Evolutionary conservation across 2,329 filamentous ascomycete genomes (phyloP).

Genomic region (Intubia oerlemansii): DNA sequence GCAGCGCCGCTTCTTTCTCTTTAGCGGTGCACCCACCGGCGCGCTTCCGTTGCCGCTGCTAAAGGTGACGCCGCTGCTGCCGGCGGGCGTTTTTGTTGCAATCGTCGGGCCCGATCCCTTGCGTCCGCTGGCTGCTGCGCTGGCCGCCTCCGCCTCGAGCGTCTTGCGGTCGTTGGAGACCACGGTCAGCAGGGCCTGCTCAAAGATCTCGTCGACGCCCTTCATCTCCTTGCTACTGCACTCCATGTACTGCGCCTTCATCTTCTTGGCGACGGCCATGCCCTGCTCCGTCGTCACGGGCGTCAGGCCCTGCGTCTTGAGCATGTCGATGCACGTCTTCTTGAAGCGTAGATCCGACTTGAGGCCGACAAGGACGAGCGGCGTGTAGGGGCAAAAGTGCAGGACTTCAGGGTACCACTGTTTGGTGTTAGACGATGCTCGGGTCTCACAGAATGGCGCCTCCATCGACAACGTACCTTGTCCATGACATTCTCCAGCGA

Average conservation of each 20-base stretch:
- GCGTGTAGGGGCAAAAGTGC: conserved; percentile 95
- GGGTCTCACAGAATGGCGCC: too few relatives aligned
- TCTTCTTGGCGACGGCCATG: conserved; percentile 68
- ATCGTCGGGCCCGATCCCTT: conserved; percentile 11
- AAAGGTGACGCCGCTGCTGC: conserved; percentile 14
- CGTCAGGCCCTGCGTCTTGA: conserved; percentile 92
- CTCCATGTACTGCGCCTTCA: conserved; percentile 92
- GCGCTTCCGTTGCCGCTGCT: conserved; percentile 12
- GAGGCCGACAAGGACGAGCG: conserved; percentile 83
- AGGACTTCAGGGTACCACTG: conserved; percentile 99
- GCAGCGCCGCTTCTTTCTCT: conserved; percentile 73
- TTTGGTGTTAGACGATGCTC: too few relatives aligned
- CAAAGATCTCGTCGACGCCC: conserved; percentile 92
- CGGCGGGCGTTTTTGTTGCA: conserved; percentile 10
- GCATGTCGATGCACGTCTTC: conserved; percentile 91
- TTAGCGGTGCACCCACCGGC: conserved; percentile 24
- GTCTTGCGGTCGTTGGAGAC: conserved; percentile 60
- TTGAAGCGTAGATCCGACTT: conserved; percentile 95
- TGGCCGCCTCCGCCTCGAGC: conserved; percentile 28
- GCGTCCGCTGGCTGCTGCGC: conserved; percentile 14
- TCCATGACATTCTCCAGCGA: conserved; percentile 97
- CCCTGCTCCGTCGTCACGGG: conserved; percentile 88
- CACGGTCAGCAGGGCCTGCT: conserved; percentile 72
- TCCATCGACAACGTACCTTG: too few relatives aligned
- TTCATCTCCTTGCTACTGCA: conserved; percentile 96